Evolutionary conservation across 768 basidiomycete genomes (phyloP).

Genomic region (Lentinula sp.): DNA sequence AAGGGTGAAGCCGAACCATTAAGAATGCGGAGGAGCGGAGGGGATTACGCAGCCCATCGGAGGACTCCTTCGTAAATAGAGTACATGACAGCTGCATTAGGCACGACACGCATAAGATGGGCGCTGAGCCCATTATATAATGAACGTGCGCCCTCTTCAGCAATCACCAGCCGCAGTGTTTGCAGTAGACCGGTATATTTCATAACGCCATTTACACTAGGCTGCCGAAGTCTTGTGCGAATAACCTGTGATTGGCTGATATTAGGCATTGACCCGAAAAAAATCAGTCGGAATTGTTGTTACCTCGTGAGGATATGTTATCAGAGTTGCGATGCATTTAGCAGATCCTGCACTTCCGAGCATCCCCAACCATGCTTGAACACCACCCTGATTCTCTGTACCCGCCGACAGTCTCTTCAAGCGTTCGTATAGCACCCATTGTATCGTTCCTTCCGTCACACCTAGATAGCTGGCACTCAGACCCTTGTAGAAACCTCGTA

Average conservation of each 20-base stretch:
- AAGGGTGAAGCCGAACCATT: neutral
- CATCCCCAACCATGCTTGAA: slow-evolving; percentile 72
- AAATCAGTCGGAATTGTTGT: slow-evolving; percentile 23
- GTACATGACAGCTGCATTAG: slow-evolving; percentile 97
- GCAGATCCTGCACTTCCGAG: slow-evolving; percentile 88
- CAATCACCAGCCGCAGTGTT: slow-evolving; percentile 77
- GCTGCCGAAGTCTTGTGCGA: slow-evolving; percentile 89
- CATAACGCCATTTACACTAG: slow-evolving; percentile 64
- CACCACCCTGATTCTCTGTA: slow-evolving; percentile 49
- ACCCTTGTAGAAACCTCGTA: slow-evolving; percentile 91
- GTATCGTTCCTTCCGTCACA: slow-evolving; percentile 93
- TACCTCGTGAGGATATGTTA: slow-evolving; percentile 98
- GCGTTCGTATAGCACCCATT: slow-evolving; percentile 95
- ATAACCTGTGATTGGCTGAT: slow-evolving; percentile 51
- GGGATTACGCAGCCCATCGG: slow-evolving; percentile 36
- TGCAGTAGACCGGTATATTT: slow-evolving; percentile 87
- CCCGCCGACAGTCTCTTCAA: slow-evolving; percentile 65
- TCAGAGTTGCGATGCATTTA: slow-evolving; percentile 88
- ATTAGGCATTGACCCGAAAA: neutral
- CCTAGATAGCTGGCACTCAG: slow-evolving; percentile 93
- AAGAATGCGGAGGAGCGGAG: neutral
- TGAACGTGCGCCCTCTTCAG: slow-evolving; percentile 83
- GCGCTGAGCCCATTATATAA: slow-evolving; percentile 92
- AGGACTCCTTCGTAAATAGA: slow-evolving; percentile 87
- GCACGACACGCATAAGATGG: slow-evolving; percentile 94